These are phyloP conservation scores for Vitellaria paradoxa DNA, from an alignment of 179 eudicot genomes.

Conservation along the genomic window DNA sequence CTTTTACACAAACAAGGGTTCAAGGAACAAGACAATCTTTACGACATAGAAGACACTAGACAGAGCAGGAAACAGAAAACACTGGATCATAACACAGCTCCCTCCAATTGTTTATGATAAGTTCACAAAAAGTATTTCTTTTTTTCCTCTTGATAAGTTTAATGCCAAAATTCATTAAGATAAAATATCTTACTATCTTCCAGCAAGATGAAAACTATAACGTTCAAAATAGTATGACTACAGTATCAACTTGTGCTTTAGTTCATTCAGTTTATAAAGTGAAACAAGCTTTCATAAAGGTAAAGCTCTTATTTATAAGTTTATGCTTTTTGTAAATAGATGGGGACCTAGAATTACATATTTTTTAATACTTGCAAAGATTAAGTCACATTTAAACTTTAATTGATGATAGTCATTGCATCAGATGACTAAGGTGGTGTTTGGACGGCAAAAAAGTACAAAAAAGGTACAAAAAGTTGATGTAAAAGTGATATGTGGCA, in stretches of 20 bases:
- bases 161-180: not conserved
- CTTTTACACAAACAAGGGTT: not conserved
- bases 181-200: not conserved
- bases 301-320: too few relatives aligned
- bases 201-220: not conserved
- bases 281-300: not conserved
- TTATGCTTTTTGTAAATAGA: too few relatives aligned
- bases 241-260: not conserved
- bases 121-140: not conserved
- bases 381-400: too few relatives aligned
- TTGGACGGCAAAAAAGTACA: too few relatives aligned
- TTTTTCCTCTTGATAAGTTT: not conserved
- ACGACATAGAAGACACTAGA: not conserved
- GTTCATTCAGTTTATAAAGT: not conserved
- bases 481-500: too few relatives aligned
- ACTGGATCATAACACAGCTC: not conserved
- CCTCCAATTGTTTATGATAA: not conserved
- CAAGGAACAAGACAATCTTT: conserved; percentile 4
- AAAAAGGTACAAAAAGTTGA: too few relatives aligned
- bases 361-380: too few relatives aligned
- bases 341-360: too few relatives aligned
- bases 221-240: not conserved
- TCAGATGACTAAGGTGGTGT: too few relatives aligned
- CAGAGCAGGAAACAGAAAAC: conserved; percentile 1
- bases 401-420: too few relatives aligned